phyloP scores from a whole-genome alignment of 2,329 filamentous ascomycete species.

The Drechslerella dactyloides region DNA sequence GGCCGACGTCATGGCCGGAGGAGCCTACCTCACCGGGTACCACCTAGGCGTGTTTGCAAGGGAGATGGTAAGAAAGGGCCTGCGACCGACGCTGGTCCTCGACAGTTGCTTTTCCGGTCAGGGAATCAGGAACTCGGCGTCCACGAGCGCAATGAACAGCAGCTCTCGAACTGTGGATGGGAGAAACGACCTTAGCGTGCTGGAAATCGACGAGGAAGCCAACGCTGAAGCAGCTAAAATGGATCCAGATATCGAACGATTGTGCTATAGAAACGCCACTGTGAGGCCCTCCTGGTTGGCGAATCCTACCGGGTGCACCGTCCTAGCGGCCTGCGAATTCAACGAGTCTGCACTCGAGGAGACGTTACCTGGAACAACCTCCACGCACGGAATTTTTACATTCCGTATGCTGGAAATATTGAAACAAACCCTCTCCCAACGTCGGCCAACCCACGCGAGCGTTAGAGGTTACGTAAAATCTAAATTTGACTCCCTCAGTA shows the following conservation, averaged over 20 bases:
- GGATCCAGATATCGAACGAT: background rate
- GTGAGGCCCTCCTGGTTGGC: slow-evolving; percentile 22
- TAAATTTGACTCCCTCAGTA: background rate
- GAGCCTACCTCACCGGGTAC: slow-evolving; percentile 37
- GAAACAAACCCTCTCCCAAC: background rate
- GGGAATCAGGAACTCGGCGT: background rate
- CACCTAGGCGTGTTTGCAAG: slow-evolving; percentile 26
- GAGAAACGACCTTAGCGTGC: background rate
- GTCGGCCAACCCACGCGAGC: slow-evolving; percentile 10
- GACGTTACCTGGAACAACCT: background rate
- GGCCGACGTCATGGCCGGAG: slow-evolving; percentile 37
- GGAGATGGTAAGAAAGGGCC: slow-evolving; percentile 24
- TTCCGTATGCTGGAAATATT: slow-evolving; percentile 26
- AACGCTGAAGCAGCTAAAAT: background rate
- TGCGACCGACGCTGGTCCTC: slow-evolving; percentile 35
- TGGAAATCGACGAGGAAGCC: background rate
- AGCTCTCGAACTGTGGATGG: slow-evolving; percentile 8
- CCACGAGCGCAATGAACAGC: no score
- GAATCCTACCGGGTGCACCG: slow-evolving; percentile 33
- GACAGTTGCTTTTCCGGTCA: slow-evolving; percentile 40
- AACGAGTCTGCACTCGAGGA: slow-evolving; percentile 24
- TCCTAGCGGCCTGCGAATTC: slow-evolving; percentile 35
- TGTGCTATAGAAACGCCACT: slow-evolving; percentile 12
- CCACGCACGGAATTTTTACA: slow-evolving; percentile 21
- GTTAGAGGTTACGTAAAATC: slow-evolving; percentile 13